phyloP scores from a whole-genome alignment of 2,329 filamentous ascomycete species.

The Aspergillus sp. region DNA sequence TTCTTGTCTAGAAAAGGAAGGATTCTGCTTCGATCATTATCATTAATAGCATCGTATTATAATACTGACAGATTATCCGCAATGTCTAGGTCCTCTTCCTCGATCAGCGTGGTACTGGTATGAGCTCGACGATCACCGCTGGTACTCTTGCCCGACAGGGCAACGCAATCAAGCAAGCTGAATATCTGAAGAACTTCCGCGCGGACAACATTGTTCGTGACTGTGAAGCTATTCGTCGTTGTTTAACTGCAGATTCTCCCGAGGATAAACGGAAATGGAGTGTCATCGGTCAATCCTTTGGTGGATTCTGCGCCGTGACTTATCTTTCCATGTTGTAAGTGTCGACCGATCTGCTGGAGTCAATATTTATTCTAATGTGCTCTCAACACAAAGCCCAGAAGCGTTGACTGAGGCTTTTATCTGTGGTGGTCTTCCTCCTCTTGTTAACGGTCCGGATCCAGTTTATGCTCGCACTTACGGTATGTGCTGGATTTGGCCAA shows the following conservation, averaged over 20 bases:
- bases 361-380: not conserved
- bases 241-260: constrained; percentile 65
- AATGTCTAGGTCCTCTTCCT: constrained; percentile 59
- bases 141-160: constrained; percentile 64
- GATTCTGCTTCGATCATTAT: not conserved
- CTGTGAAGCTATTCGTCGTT: constrained; percentile 76
- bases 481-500: constrained; percentile 15
- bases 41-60: not conserved
- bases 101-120: constrained; percentile 86
- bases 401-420: constrained; percentile 78
- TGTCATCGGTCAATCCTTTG: constrained; percentile 86
- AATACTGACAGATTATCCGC: not conserved
- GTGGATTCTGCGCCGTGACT: constrained; percentile 77
- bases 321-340: constrained; percentile 71
- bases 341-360: not conserved
- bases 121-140: constrained; percentile 75
- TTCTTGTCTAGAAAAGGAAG: not conserved
- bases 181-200: constrained; percentile 78
- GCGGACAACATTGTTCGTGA: constrained; percentile 89
- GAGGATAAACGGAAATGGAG: constrained; percentile 73
- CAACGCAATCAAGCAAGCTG: constrained; percentile 62
- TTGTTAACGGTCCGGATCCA: constrained; percentile 66
- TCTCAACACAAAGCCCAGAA: constrained; percentile 50
- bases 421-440: constrained; percentile 75
- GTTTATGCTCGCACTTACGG: constrained; percentile 69